Conservation (phyloP, 495 filamentous ascomycete genomes). For the Daldinia decipiens region DNA sequence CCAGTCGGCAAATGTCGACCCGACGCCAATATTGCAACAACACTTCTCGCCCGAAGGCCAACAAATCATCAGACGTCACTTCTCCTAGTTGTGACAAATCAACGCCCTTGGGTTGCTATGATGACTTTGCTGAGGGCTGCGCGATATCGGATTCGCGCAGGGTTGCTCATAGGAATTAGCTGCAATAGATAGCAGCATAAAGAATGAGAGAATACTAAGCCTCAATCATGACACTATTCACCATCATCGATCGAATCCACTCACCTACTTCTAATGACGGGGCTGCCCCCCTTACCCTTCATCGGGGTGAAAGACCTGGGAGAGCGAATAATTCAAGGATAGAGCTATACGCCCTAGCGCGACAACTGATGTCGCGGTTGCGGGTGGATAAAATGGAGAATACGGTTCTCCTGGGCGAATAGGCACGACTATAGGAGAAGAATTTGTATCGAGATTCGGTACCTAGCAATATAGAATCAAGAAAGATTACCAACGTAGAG, state of each 20-base stretch:
- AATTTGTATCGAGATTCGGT: constrained; percentile 22
- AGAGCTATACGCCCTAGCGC: constrained; percentile 8
- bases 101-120: background rate
- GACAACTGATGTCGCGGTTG: constrained; percentile 29
- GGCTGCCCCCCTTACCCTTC: background rate
- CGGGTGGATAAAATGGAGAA: constrained; percentile 12
- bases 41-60: constrained; percentile 77
- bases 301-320: constrained; percentile 8
- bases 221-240: constrained; percentile 22
- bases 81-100: constrained; percentile 58
- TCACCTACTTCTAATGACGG: background rate
- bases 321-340: constrained; percentile 9
- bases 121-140: constrained; percentile 3
- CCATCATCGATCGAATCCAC: background rate
- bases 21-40: constrained; percentile 72
- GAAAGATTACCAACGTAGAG: constrained; percentile 16
- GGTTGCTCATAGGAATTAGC: constrained; percentile 1
- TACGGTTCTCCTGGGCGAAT: constrained; percentile 13
- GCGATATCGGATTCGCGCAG: background rate
- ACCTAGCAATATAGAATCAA: constrained; percentile 33
- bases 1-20: constrained; percentile 72
- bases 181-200: constrained; percentile 15
- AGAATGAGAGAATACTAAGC: constrained; percentile 19
- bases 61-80: constrained; percentile 76
- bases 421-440: constrained; percentile 1